Percentiles rank a stretch among this genome's conserved stretches.
phyloP scores from a whole-genome alignment of 2,329 filamentous ascomycete species.

The Pseudonectria buxi region DNA sequence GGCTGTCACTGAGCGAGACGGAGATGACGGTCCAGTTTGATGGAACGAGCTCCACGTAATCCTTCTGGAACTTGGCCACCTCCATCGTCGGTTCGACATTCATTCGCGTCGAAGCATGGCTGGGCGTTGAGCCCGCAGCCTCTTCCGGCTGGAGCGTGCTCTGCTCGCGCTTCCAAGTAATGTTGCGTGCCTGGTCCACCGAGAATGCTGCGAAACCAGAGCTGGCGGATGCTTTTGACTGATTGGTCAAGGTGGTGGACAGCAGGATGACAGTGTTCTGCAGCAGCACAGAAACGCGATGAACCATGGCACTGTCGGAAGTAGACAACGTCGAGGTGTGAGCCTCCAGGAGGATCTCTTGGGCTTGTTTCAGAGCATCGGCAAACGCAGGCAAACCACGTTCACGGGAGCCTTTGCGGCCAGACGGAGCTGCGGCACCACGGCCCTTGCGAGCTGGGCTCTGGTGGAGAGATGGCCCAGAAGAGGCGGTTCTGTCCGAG shows the following conservation, averaged over 20 bases:
- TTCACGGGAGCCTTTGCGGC: conserved; percentile 26
- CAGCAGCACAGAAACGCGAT: conserved; percentile 55
- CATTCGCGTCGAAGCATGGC: conserved; percentile 26
- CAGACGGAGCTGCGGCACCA: conserved; percentile 10
- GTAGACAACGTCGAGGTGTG: conserved; percentile 50
- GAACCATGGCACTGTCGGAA: conserved; percentile 53
- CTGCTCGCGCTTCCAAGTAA: conserved; percentile 60
- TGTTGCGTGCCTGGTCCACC: conserved; percentile 62
- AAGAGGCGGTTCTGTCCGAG: conserved; percentile 32
- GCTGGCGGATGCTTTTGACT: conserved; percentile 39
- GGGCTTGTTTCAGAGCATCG: conserved; percentile 56
- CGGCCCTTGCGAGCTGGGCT: conserved; percentile 29
- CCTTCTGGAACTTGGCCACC: conserved; percentile 61
- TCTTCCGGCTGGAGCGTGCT: conserved; percentile 44
- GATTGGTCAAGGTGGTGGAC: conserved; percentile 50
- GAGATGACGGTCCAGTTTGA: conserved; percentile 79
- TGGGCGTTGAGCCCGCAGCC: conserved; percentile 5
- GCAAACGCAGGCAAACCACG: conserved; percentile 39
- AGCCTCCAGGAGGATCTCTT: conserved; percentile 58
- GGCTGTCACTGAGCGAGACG: conserved; percentile 72
- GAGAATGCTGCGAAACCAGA: conserved; percentile 56
- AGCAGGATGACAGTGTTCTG: conserved; percentile 61
- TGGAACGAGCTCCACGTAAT: conserved; percentile 83
- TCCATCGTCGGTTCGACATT: conserved; percentile 45
- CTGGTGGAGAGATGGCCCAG: conserved; percentile 30